Conservation (phyloP, 2,329 filamentous ascomycete species). For the Allantophomopsis lycopodina region DNA sequence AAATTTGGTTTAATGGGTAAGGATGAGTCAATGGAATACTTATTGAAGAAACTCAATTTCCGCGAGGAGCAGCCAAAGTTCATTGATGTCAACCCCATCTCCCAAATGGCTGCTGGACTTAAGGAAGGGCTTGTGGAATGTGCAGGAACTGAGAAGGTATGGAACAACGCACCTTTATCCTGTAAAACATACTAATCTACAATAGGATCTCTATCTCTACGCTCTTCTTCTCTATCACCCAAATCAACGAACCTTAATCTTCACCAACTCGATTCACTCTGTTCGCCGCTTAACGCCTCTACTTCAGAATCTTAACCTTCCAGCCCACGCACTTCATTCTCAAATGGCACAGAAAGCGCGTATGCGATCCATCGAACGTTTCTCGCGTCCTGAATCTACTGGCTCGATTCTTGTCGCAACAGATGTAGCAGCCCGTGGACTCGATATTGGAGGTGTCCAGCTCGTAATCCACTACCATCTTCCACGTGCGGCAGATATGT, state of each 20-base stretch:
- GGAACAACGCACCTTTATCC: conserved; percentile 2
- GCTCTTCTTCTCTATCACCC: conserved; percentile 72
- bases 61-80: conserved; percentile 73
- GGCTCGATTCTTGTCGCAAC: conserved; percentile 72
- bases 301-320: conserved; percentile 68
- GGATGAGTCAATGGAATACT: conserved; percentile 80
- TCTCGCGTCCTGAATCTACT: conserved; percentile 47
- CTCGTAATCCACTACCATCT: conserved; percentile 93
- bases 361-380: conserved; percentile 81
- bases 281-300: conserved; percentile 78
- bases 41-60: conserved; percentile 83
- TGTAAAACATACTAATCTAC: background rate
- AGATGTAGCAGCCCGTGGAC: conserved; percentile 82
- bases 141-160: conserved; percentile 79
- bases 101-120: conserved; percentile 75
- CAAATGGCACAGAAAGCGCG: conserved; percentile 95
- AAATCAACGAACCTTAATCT: conserved; percentile 70
- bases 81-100: conserved; percentile 79
- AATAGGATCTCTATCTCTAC: conserved; percentile 81
- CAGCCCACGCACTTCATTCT: conserved; percentile 70
- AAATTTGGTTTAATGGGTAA: conserved; percentile 50
- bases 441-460: conserved; percentile 85
- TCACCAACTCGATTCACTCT: conserved; percentile 90
- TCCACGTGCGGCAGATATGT: conserved; percentile 79
- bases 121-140: conserved; percentile 90